These are phyloP conservation scores for Corchorus capsularis DNA, from an alignment of 345 rosid genomes.

Conservation along the genomic window DNA sequence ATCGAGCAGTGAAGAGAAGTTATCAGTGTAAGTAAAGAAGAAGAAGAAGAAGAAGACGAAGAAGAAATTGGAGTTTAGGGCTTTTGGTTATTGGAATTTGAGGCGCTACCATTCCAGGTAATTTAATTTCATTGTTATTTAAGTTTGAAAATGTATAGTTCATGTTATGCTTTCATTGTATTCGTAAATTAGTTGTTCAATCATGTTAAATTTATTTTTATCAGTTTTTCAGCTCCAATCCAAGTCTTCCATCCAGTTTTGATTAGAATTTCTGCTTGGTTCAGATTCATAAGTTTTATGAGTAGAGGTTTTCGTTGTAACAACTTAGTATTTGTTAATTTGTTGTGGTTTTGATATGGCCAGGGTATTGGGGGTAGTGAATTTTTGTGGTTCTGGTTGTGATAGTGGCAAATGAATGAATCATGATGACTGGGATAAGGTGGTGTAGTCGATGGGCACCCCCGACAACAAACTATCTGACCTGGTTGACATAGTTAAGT, in stretches of 20 bases:
- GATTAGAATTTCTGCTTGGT: neutral
- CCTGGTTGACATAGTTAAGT: conserved; percentile 66
- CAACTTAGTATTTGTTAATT: neutral
- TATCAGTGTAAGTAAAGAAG: neutral
- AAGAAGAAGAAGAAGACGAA: neutral
- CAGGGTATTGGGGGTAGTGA: conserved; percentile 20
- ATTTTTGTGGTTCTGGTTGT: conserved; percentile 14
- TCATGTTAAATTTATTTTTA: neutral
- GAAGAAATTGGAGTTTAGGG: conserved; percentile 16
- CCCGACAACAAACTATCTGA: conserved; percentile 71
- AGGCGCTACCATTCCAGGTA: conserved; percentile 12
- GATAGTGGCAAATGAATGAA: conserved; percentile 58
- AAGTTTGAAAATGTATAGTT: neutral
- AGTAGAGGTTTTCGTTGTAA: neutral
- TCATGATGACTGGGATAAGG: conserved; percentile 57
- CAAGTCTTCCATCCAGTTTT: neutral
- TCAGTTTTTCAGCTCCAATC: conserved; percentile 1
- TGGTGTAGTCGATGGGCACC: conserved; percentile 77
- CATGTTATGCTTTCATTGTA: neutral
- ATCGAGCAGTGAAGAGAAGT: conserved; percentile 13
- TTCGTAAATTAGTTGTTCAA: conserved; percentile 3
- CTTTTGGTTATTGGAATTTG: conserved; percentile 8
- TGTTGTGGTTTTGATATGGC: conserved; percentile 17
- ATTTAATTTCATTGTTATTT: conserved; percentile 2
- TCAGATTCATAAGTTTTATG: neutral